These are phyloP conservation scores for Pseudocercospora fijiensis DNA, from an alignment of 2,329 filamentous ascomycete species.

Conservation along the genomic window DNA sequence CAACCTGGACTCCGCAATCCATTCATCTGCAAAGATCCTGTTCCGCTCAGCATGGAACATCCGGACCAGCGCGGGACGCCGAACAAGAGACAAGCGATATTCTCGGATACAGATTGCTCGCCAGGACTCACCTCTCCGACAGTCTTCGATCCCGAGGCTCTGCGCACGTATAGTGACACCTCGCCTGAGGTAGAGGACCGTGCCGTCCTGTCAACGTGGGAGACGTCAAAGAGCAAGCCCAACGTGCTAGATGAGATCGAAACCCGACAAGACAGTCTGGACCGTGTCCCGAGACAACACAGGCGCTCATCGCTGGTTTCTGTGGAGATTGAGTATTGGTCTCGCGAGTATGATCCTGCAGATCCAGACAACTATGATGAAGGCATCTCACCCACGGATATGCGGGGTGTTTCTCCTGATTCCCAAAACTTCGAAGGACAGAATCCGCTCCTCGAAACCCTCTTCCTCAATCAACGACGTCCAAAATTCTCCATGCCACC, in stretches of 20 bases:
- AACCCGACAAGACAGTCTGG: background rate
- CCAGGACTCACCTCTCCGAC: background rate
- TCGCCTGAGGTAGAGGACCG: background rate
- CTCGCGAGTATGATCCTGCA: slow-evolving; percentile 1
- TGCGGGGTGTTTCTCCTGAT: background rate
- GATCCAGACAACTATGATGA: background rate
- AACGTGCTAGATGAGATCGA: background rate
- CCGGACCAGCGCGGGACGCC: background rate
- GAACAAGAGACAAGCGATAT: background rate
- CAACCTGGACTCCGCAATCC: background rate
- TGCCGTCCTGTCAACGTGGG: background rate
- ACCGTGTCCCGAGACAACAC: background rate
- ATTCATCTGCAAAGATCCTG: background rate
- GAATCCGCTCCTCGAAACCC: background rate
- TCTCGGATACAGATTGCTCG: background rate
- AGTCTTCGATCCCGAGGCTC: background rate
- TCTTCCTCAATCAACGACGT: background rate
- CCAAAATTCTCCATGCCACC: background rate
- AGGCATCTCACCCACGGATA: background rate
- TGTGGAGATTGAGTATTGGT: background rate
- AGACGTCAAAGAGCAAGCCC: background rate
- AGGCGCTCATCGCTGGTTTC: background rate
- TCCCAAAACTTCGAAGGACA: background rate
- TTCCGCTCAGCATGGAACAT: background rate
- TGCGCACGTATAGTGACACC: background rate